Base-by-base conservation (phyloP, 768 basidiomycete genomes). In the Boletus patriciae region DNA sequence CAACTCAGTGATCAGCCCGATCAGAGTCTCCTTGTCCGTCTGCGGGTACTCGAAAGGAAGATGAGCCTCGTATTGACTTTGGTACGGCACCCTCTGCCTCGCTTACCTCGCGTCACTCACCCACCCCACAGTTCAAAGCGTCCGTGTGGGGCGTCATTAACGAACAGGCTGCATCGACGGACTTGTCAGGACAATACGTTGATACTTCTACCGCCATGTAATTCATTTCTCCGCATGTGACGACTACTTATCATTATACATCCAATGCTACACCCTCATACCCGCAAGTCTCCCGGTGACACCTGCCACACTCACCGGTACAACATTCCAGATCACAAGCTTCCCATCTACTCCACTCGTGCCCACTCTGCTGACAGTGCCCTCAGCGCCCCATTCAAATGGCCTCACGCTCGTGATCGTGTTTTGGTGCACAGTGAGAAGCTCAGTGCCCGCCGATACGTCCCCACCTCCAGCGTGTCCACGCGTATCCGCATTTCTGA, bases 111-210 rank as follows among this genome's bases (percentile, higher is more conserved):
- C 31, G 8, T n/a, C 8, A 25, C 64, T 57, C 60, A 63, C 34
- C 34, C 49, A 0, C 21, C 21, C 19, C 34, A 7, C 63, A 94
- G 92, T 98, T 94, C 83, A 95, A 97, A 75, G 94, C 90, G 0
- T 96, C 95, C 12, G 93, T 96, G 1, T 96, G 94, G 93, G 92
- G 88, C 15, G 88, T 95, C 52, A 88, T 97, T 69, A 91, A 88
- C 69, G 88, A 92, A 64, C 87, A 90, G 64, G 81, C 83, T 33
- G 67, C 58, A n/a, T 40, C 40, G 50, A 60, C 51, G 12, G 64
- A 61, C 47, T 52, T 42, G 42, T 55, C 63, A 13, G 64, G 43
- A 21, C 55, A 62, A 47, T 58, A 61, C 23, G 50, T 61, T 19
- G 64, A 70, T 58, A 57, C 51, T 36, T 47, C 44, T 29, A 45